Evolutionary conservation across 768 basidiomycete genomes (phyloP), one percentile per base, ranked within the genome.

Genomic region (Pleurotus sapidus): DNA sequence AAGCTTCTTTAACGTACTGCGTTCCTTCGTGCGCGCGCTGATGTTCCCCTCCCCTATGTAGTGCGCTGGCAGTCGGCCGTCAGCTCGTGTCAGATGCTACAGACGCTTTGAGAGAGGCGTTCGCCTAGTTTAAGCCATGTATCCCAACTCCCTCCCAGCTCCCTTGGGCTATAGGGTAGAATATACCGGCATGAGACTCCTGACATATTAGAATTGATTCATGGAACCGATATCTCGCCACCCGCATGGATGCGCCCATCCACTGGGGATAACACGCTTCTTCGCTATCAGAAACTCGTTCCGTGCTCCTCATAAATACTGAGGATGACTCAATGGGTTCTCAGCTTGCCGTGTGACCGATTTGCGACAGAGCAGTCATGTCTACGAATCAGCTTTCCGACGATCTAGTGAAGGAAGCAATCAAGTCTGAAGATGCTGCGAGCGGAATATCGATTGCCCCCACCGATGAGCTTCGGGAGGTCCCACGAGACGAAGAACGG

Each of bases 41-140:
- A 40, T 48, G 40, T n/a, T 27, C 20, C 34, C 14, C 8, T 34
- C 30, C 30, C 30, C 30, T 34, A 11, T 27, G 20, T 12, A 62
- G 50, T 40, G 60, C 56, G 11, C 45, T 55, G 6, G 60, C 49
- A 51, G 59, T 73, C 8, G 74, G 73, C 15, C 68, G 64, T 17
- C 66, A 72, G 53, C 60, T 75, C 40, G 69, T 75, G 37, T 63
- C 67, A 30, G 73, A 75, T 55, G 74, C 76, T n/a, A 71, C 68
- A 4, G 57, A 45, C 11, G 73, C 72, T 5, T 59, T 76, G 63
- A 62, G 57, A 45, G 69, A 68, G 57, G 74, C 69, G 14, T 64
- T 72, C 25, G 62, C 49, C 37, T 50, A 50, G 30, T 45, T 6
- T 9, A 5, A 48, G 9, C 30, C 30, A 34, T 34, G 46, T 47